phyloP scores from a whole-genome alignment of 2,329 filamentous ascomycete species.

The Leptographium radiaticola region DNA sequence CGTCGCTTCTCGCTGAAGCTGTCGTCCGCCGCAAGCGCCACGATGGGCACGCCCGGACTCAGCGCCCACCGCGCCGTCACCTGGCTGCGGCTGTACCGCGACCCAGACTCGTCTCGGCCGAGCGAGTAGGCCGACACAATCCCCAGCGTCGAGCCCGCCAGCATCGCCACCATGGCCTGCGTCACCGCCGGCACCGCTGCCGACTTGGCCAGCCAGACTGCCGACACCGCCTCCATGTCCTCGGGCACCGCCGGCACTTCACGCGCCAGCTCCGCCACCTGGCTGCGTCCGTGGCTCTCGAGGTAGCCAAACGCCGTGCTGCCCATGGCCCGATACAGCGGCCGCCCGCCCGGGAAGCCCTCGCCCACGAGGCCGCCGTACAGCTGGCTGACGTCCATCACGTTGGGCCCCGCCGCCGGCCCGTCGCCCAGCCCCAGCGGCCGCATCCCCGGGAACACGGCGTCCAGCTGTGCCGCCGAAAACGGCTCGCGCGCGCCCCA shows the following conservation, averaged over 20 bases:
- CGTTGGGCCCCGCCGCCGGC: slow-evolving; percentile 66
- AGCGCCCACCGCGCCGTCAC: slow-evolving; percentile 82
- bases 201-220: slow-evolving; percentile 85
- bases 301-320: slow-evolving; percentile 71
- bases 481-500: slow-evolving; percentile 73
- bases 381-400: slow-evolving; percentile 80
- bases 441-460: slow-evolving; percentile 58
- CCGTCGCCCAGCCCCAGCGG: slow-evolving; percentile 71
- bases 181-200: slow-evolving; percentile 57
- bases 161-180: slow-evolving; percentile 64
- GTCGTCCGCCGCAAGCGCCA: slow-evolving; percentile 73
- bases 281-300: slow-evolving; percentile 35
- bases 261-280: slow-evolving; percentile 46
- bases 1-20: slow-evolving; percentile 61
- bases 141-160: slow-evolving; percentile 73
- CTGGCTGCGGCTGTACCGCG: slow-evolving; percentile 57
- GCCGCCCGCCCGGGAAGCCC: slow-evolving; percentile 69
- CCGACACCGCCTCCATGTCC: slow-evolving; percentile 57
- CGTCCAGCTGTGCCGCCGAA: slow-evolving; percentile 62
- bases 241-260: slow-evolving; percentile 68
- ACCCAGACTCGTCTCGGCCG: slow-evolving; percentile 43
- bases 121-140: slow-evolving; percentile 73
- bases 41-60: slow-evolving; percentile 77
- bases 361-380: slow-evolving; percentile 78
- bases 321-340: slow-evolving; percentile 61